Evolutionary conservation across 2,329 filamentous ascomycete species (phyloP), one percentile per base, ranked within the genome.

Genomic region (Alternaria sp.): DNA sequence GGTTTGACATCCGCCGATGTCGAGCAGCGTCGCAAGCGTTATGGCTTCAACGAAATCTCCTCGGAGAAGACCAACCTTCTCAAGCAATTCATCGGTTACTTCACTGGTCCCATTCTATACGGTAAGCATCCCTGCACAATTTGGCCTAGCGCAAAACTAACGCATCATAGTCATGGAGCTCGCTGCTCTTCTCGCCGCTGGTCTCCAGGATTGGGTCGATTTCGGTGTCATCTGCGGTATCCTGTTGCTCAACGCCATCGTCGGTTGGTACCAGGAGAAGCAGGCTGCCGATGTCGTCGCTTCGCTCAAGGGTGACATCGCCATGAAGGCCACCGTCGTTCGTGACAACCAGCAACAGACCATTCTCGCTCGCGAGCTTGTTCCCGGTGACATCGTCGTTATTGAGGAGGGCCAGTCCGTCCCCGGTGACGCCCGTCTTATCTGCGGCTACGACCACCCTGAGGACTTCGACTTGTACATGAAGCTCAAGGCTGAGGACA

Each of bases 231-330:
- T 93, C 79, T 87, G 90, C 73, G 90, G 87, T 84, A 93, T 93
- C 80, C 83, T 93, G 60, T 73, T 90, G 77, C 88, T 93, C 67
- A 93, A 93, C 83, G 90, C 90, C 69, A 83, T 89, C 68, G 90
- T 92, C 79, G 90, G 90, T 84, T 93, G 90, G 88, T 92, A 93
- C 80, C 90, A 92, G 80, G 90, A 93, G 82, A 93, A 93, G 84
- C 90, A 92, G 82, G 90, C 90, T 73, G 90, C 90, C 70, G 90
- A 93, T 81, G 90, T 72, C 65, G 68, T 74, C 74, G 90, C 90
- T 60, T 88, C 84, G 67, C 83, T 93, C 66, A 92, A 92, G 84
- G 90, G 90, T 83, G 90, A 93, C 75, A 93, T 93, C 76, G 90
- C 90, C 73, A 90, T 93, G 88, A 90, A 88, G 82, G 87, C 89